Base-by-base conservation (phyloP, 192 early-diverging fungal species). In the Linderina pennispora region DNA sequence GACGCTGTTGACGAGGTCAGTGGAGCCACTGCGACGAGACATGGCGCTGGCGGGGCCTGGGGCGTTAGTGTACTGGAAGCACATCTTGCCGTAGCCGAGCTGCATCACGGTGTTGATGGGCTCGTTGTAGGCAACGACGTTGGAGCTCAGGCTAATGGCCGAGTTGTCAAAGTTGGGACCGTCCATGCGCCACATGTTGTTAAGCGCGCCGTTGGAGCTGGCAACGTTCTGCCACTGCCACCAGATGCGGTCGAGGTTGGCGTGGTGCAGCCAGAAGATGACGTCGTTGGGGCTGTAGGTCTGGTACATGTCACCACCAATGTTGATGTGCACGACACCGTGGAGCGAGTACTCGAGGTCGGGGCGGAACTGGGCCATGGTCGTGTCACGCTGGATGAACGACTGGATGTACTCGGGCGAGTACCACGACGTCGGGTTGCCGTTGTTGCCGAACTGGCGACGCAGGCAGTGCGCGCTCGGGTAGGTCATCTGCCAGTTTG, bases 181-280 rank as follows among this genome's bases (percentile, higher is more conserved):
- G 32, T 63, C 56, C 64, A 61, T 66, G 33, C 62, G 50, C 59
- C 58, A 62, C 53, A 55, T 17, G 39, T 46, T 45, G 49, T 43
- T 45, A n/a, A n/a, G n/a, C n/a, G n/a, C n/a, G n/a, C n/a, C n/a
- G n/a, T n/a, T n/a, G n/a, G n/a, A n/a, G n/a, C n/a, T n/a, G n/a
- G n/a, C n/a, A 51, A 42, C 47, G 47, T 45, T 20, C 58, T 72
- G 68, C 75, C 75, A 77, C 42, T 72, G 64, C 54, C 53, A 58
- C 75, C 75, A 77, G 53, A 77, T 46, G 5, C 61, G 59, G 31
- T 77, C 75, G 17, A 77, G 28, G 47, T 73, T 73, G 38, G 75
- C 49, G 39, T 77, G 75, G 41, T 77, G 75, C 10, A 77, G 60
- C 52, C 63, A 62, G 26, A 77, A 77, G 50, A 72, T 54, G 57